These are phyloP conservation scores for Heterobasidion irregulare DNA, from an alignment of 1,284 basidiomycete genomes.

Conservation along the genomic window DNA sequence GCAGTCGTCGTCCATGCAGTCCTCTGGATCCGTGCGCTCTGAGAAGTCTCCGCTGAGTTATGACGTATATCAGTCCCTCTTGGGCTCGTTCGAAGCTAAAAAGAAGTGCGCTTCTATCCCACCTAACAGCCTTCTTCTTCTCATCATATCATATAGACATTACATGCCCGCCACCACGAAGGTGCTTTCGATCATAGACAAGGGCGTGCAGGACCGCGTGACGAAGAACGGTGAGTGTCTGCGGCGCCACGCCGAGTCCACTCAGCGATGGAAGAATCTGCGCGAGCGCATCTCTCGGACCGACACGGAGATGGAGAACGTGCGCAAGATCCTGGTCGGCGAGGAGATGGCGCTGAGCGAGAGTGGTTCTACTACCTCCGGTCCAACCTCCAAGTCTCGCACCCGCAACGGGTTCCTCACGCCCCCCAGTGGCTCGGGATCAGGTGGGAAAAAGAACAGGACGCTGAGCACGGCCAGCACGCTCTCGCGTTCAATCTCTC, in stretches of 20 bases:
- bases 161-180: constrained; percentile 91
- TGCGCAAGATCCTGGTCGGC: constrained; percentile 51
- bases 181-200: constrained; percentile 89
- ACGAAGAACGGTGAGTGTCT: constrained; percentile 94
- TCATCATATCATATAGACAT: constrained; percentile 38
- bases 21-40: constrained; percentile 36
- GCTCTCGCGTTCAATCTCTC: constrained; percentile 68
- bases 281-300: constrained; percentile 70
- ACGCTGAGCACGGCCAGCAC: constrained; percentile 41
- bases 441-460: constrained; percentile 22
- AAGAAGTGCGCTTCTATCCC: constrained; percentile 52
- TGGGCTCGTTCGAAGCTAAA: constrained; percentile 76
- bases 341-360: constrained; percentile 54
- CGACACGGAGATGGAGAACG: constrained; percentile 74
- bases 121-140: too few species aligned
- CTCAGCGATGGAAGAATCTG: constrained; percentile 74
- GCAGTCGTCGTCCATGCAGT: constrained; percentile 34
- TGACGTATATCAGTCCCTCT: constrained; percentile 55
- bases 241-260: constrained; percentile 79
- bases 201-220: constrained; percentile 81
- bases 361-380: constrained; percentile 58
- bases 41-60: constrained; percentile 45
- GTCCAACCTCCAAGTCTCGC: constrained; percentile 31
- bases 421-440: constrained; percentile 40
- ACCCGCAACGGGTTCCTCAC: constrained; percentile 52